phyloP scores from a whole-genome alignment of 2,329 filamentous ascomycete species.

The Ophiostoma tasmaniense region DNA sequence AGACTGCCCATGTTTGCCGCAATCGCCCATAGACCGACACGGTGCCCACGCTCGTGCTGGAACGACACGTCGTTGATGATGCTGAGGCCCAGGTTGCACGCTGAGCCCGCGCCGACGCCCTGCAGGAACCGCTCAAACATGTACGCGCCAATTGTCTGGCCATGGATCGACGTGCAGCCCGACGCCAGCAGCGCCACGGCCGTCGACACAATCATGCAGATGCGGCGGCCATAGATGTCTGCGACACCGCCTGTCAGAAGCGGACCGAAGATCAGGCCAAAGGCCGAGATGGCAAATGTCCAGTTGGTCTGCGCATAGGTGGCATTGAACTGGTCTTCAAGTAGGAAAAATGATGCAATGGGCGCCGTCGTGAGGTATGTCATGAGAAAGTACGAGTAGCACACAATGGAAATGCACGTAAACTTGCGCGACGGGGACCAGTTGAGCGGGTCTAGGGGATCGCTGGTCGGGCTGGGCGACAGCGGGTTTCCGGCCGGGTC shows the following conservation, averaged over 20 bases:
- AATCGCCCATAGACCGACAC: slow-evolving; percentile 49
- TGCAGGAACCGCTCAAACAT: slow-evolving; percentile 53
- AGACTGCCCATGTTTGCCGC: slow-evolving; percentile 46
- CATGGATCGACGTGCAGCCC: slow-evolving; percentile 24
- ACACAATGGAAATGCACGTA: slow-evolving; percentile 41
- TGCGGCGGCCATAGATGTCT: slow-evolving; percentile 45
- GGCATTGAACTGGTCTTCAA: slow-evolving; percentile 39
- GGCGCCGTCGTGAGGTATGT: slow-evolving; percentile 47
- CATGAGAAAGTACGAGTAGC: slow-evolving; percentile 45
- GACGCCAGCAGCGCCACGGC: slow-evolving; percentile 30
- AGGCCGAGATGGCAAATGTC: slow-evolving; percentile 38
- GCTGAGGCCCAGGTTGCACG: slow-evolving; percentile 45
- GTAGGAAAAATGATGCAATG: slow-evolving; percentile 42
- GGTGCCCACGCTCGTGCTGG: slow-evolving; percentile 46
- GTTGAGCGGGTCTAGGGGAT: slow-evolving; percentile 45
- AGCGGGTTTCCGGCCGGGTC: slow-evolving; percentile 14
- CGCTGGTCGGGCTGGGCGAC: slow-evolving; percentile 14
- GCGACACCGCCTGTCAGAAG: slow-evolving; percentile 21
- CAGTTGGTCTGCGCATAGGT: slow-evolving; percentile 24
- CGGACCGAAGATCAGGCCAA: slow-evolving; percentile 44
- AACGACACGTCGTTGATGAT: slow-evolving; percentile 49
- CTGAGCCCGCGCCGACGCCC: slow-evolving; percentile 46
- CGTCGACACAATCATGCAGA: slow-evolving; percentile 35
- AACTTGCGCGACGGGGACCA: slow-evolving; percentile 42
- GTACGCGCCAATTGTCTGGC: slow-evolving; percentile 28